Base-by-base conservation (phyloP, 139 green algal genomes). In the Coelastrella sp. region DNA sequence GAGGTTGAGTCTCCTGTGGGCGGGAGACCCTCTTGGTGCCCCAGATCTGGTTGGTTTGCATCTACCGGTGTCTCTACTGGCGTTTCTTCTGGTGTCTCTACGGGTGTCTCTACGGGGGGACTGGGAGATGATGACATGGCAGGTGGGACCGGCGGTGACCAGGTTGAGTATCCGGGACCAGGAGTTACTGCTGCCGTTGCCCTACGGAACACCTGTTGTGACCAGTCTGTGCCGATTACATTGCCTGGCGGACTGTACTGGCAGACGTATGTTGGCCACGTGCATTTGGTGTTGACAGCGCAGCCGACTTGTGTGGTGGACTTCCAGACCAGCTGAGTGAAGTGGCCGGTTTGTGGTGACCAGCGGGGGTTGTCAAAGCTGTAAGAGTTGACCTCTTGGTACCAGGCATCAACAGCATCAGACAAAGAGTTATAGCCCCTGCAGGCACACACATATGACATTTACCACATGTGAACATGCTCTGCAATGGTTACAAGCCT, bases 271-370 rank as follows among this genome's bases (percentile, higher is more conserved):
- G 22, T 77, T 16, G 17, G 22, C 73, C 78, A 83, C 4, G 65
- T 79, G 88, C 88, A 91, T 3, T 65, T 60, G 13, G 22, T 23
- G 11, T 80, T 86, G 58, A 68, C 60, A 11, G 87, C 91, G 54
- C 91, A 93, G 4, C 91, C 91, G 1, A 93, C 32, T 5, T 71
- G 20, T 20, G 54, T 73, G n/a, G 84, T 91, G 60, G 73, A 58
- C 2, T 57, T 57, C 91, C 91, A 93, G 32, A 92, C 88, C 68
- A 93, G 23, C 77, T 91, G 83, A 11, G 75, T 92, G 79, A 90
- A 93, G 84, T 93, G 91, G 56, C 91, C 91, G 0, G 91, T 84
- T 8, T 20, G 20, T 4, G 73, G 13, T 57, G 58, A 75, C 20
- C 77, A 93, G 23, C 83, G 71, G 2, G 91, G 91, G 5, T 65